Conservation (phyloP, 1,284 basidiomycete species). For the Puccinia horiana region DNA sequence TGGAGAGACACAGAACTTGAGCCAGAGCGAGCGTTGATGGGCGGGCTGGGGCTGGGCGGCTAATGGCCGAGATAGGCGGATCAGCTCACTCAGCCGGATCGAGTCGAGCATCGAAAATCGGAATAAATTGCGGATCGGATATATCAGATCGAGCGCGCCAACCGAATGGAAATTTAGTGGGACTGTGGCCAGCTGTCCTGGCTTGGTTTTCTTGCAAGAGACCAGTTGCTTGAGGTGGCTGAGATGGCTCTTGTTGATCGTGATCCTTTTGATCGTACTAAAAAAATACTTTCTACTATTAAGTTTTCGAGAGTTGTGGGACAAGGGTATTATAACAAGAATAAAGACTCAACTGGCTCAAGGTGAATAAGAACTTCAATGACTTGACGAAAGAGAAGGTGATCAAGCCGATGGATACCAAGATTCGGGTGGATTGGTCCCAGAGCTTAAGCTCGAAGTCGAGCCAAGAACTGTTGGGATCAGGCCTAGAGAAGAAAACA, state of each 20-base stretch:
- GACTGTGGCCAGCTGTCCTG: not conserved
- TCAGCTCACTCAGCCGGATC: not conserved
- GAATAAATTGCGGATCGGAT: not conserved
- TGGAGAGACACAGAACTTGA: not conserved
- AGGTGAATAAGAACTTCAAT: constrained; percentile 22
- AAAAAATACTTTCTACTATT: not conserved
- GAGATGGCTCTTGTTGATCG: not conserved
- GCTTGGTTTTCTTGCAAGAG: not conserved
- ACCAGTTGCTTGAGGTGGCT: not conserved
- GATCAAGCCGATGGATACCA: constrained; percentile 11
- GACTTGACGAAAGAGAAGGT: constrained; percentile 13
- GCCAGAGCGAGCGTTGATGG: not conserved
- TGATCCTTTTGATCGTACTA: constrained; percentile 27
- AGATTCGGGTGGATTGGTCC: constrained; percentile 1
- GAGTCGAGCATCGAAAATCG: not conserved
- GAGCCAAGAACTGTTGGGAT: constrained; percentile 7
- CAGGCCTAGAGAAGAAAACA: not conserved
- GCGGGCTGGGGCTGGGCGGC: not conserved
- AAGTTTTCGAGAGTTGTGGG: not conserved
- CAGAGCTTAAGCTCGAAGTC: constrained; percentile 32
- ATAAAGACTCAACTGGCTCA: constrained; percentile 21
- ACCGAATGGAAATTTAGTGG: constrained; percentile 6
- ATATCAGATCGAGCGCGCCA: not conserved
- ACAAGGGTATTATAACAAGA: not conserved
- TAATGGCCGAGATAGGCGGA: not conserved